A percentile compares a stretch with the other conserved stretches of the same genome.
phyloP scores from a whole-genome alignment of 2,329 filamentous ascomycete genomes.

The Tolypocladium guangdongense region DNA sequence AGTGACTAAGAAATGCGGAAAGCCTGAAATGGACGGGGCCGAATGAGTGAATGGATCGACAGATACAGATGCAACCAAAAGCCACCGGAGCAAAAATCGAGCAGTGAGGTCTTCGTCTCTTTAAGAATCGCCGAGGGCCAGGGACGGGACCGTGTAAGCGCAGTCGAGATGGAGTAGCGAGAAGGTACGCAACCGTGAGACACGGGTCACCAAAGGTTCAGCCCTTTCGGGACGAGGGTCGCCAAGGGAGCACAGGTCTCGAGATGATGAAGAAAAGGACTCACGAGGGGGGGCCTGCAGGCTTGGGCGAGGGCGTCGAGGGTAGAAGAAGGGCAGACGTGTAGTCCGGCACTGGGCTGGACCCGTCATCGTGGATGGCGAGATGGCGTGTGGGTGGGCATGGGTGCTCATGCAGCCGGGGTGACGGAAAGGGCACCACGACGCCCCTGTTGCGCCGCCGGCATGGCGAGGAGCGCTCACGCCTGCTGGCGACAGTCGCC shows the following conservation, averaged over 20 bases:
- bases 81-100: not conserved
- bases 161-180: constrained; percentile 15
- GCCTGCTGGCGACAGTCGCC: not conserved
- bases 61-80: not conserved
- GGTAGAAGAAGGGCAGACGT: constrained; percentile 25
- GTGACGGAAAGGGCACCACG: no score
- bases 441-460: constrained; percentile 3
- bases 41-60: not conserved
- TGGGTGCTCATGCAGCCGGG: constrained; percentile 11
- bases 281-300: constrained; percentile 10
- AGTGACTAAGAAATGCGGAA: not conserved
- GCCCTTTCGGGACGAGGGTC: constrained; percentile 21
- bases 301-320: constrained; percentile 17
- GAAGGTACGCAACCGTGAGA: constrained; percentile 21
- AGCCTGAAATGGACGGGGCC: not conserved
- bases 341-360: constrained; percentile 7
- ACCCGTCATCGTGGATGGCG: constrained; percentile 9
- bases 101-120: constrained; percentile 5
- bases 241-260: constrained; percentile 18
- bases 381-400: constrained; percentile 6
- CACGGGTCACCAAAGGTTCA: constrained; percentile 18
- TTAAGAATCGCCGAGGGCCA: constrained; percentile 3
- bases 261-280: constrained; percentile 11
- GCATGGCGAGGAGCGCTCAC: no score
- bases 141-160: constrained; percentile 9